Evolutionary conservation across 495 filamentous ascomycete species (phyloP), one percentile per base, ranked within the genome.

Genomic region (Penicillium pulvis): DNA sequence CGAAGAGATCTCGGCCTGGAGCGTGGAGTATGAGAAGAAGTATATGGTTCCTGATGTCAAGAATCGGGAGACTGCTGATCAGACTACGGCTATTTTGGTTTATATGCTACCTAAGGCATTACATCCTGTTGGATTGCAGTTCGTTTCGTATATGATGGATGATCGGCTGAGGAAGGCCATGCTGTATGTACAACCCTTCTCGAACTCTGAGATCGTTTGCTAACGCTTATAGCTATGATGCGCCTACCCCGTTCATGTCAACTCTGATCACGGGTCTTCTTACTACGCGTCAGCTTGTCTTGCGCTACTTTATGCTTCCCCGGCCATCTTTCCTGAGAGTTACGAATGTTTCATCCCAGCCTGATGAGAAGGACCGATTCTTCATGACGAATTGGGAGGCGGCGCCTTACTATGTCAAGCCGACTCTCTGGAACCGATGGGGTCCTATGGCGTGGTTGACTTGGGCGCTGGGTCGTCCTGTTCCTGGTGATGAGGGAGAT

Each of bases 101-200:
- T 86, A 80, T 61, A 79, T 81, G 68, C 55, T 85, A 1, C 88
- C 88, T 2, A 62, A 56, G 26, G 67, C 68, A 4, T 53, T 83
- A 26, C 82, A 83, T 57, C 71, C 72, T 1, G 61, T 83, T 9
- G 84, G 71, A 0, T 58, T 75, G 14, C 73, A 85, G 28, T 68
- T 82, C 35, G 79, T 88, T 4, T 78, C 75, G 24, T 81, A 79
- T 35, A 71, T 90, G 56, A 85, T 90, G 82, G 86, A 87, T 53
- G 81, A 84, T 30, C 76, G 85, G 17, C 66, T 89, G 50, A 72
- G 88, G 10, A 80, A 71, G 43, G 85, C 87, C 4, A 90, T 90
- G 82, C 64, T 83, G 85, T 88, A 70, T 72, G 82, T 36, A 14
- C 4, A 2, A 7, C 0, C 28, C 4, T 1, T 7, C 3, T 42